phyloP scores from a whole-genome alignment of 306 rosid species.

The Clitoria ternatea region DNA sequence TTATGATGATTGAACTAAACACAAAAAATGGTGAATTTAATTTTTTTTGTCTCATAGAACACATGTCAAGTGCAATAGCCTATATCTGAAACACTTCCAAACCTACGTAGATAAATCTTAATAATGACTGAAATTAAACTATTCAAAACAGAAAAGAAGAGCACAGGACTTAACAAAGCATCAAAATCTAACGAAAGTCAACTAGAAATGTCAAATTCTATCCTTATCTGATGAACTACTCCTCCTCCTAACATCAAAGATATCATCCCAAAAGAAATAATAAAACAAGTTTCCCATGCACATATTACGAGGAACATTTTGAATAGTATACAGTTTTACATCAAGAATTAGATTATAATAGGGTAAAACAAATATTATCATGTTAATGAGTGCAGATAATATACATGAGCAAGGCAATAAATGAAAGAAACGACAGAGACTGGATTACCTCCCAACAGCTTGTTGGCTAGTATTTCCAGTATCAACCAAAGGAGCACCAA shows the following conservation, averaged over 20 bases:
- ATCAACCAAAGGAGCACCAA: constrained; percentile 75
- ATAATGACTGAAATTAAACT: constrained; percentile 4
- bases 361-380: neutral
- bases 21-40: neutral
- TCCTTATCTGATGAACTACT: neutral
- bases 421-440: neutral
- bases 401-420: constrained; percentile 14
- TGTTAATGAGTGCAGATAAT: constrained; percentile 10
- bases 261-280: neutral
- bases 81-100: constrained; percentile 4
- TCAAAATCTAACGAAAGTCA: neutral
- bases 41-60: neutral
- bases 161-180: neutral
- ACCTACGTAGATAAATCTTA: neutral
- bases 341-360: constrained; percentile 1
- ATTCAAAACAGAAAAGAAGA: neutral
- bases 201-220: neutral
- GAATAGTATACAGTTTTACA: neutral
- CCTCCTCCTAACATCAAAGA: neutral
- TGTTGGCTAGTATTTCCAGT: constrained; percentile 62
- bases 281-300: constrained; percentile 4
- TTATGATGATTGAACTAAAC: neutral
- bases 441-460: constrained; percentile 57
- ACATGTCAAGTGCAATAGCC: constrained; percentile 7
- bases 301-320: neutral